phyloP scores from a whole-genome alignment of 179 eudicot genomes.

The Actinidia polygama region DNA sequence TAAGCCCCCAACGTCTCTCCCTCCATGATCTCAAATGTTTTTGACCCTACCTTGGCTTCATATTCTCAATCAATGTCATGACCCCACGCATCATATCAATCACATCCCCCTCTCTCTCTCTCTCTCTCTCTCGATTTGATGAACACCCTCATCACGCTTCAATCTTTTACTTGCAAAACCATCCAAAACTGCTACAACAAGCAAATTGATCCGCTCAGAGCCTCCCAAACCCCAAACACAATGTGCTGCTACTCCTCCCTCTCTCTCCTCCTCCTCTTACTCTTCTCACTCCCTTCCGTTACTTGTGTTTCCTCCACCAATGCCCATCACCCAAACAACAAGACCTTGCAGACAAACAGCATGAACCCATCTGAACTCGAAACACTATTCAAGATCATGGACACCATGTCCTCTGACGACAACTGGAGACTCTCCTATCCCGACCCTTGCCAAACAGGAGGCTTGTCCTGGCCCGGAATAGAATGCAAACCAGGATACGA shows the following conservation, averaged over 20 bases:
- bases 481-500: slow-evolving; percentile 65
- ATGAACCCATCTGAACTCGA: slow-evolving; percentile 63
- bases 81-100: slow-evolving; percentile 39
- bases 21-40: not conserved
- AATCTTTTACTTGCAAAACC: slow-evolving; percentile 6
- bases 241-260: slow-evolving; percentile 29
- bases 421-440: slow-evolving; percentile 61
- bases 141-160: not conserved
- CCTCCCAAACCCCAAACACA: slow-evolving; percentile 20
- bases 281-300: slow-evolving; percentile 23
- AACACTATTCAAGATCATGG: slow-evolving; percentile 68
- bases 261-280: slow-evolving; percentile 34
- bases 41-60: slow-evolving; percentile 1
- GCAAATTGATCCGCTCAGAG: not conserved
- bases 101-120: slow-evolving; percentile 25
- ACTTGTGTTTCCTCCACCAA: slow-evolving; percentile 30
- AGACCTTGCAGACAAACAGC: not conserved
- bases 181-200: slow-evolving; percentile 4
- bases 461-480: slow-evolving; percentile 69
- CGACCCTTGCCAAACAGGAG: slow-evolving; percentile 66
- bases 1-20: not conserved
- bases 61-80: slow-evolving; percentile 29
- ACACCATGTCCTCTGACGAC: slow-evolving; percentile 58
- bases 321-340: slow-evolving; percentile 12
- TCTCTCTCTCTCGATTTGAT: slow-evolving; percentile 22